Percentiles rank a stretch among this genome's conserved stretches.
Evolutionary conservation across 306 rosid genomes (phyloP).

Genomic region (Cicer judaicum): DNA sequence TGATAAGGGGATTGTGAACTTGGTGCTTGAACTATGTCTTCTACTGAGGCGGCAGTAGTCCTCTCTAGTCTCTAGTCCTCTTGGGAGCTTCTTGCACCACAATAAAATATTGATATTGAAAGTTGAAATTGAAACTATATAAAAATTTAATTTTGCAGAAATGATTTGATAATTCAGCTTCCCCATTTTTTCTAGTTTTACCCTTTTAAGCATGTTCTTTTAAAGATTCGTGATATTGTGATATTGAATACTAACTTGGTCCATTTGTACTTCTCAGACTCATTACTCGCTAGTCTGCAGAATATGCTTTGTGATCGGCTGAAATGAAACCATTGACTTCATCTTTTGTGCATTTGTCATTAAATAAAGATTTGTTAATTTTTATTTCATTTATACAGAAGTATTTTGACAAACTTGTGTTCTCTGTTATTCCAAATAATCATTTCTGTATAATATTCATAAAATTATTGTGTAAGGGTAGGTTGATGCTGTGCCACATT

Average conservation of each 20-base stretch:
- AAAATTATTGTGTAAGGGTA: conserved; percentile 5
- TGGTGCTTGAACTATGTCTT: background rate
- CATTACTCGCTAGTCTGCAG: background rate
- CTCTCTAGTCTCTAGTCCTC: background rate
- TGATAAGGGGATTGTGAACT: background rate
- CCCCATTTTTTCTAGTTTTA: background rate
- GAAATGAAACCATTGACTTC: background rate
- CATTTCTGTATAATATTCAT: conserved; percentile 6
- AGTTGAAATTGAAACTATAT: background rate
- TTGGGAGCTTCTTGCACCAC: background rate
- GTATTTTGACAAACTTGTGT: background rate
- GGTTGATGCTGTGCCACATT: background rate
- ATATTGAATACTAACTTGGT: background rate
- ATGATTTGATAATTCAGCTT: background rate
- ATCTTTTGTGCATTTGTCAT: background rate
- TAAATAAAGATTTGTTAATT: background rate
- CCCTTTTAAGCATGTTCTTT: background rate
- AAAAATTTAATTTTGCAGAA: background rate
- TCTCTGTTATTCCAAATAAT: conserved; percentile 13
- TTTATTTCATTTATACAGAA: background rate
- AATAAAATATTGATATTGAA: conserved; percentile 4
- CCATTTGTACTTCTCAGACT: background rate
- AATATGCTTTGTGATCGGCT: background rate
- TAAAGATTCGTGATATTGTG: background rate
- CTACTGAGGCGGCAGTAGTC: background rate